Percentiles rank a stretch among this genome's conserved stretches.
Evolutionary conservation across 306 rosid species (phyloP).

Genomic region (Glycyrrhiza uralensis): DNA sequence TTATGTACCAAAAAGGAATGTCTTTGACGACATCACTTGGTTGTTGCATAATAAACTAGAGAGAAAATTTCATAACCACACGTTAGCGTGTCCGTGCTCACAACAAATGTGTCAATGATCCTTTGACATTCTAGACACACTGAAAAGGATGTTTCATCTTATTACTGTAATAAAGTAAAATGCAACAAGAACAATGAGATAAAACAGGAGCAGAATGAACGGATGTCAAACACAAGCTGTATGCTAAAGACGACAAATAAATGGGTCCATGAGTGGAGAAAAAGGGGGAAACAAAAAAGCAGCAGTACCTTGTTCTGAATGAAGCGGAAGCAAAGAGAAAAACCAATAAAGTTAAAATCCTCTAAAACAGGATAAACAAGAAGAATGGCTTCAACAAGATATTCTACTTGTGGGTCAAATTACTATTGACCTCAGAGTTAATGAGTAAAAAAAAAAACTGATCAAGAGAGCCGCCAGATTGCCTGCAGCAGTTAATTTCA

Average conservation of each 20-base stretch:
- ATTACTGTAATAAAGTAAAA: neutral
- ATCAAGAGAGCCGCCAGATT: too few relatives aligned
- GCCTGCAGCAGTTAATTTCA: too few relatives aligned
- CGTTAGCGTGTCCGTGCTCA: neutral
- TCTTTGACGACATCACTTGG: neutral
- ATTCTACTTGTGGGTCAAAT: neutral
- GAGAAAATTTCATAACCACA: neutral
- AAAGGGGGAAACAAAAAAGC: neutral
- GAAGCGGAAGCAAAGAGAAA: neutral
- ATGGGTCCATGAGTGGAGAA: constrained; percentile 13
- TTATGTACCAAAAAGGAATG: neutral
- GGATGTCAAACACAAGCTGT: constrained; percentile 3
- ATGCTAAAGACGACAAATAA: constrained; percentile 20
- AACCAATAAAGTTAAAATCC: neutral
- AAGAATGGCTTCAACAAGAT: neutral
- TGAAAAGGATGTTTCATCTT: constrained; percentile 11
- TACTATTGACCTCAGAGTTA: neutral
- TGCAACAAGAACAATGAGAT: neutral
- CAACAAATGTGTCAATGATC: neutral
- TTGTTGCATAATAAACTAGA: neutral
- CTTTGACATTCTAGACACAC: neutral
- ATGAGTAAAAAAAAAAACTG: neutral
- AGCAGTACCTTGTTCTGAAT: neutral
- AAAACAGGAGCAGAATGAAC: constrained; percentile 4
- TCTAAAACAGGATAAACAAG: neutral